These are phyloP conservation scores for Blumeriella jaapii DNA, from an alignment of 2,329 filamentous ascomycete species.

Conservation along the genomic window DNA sequence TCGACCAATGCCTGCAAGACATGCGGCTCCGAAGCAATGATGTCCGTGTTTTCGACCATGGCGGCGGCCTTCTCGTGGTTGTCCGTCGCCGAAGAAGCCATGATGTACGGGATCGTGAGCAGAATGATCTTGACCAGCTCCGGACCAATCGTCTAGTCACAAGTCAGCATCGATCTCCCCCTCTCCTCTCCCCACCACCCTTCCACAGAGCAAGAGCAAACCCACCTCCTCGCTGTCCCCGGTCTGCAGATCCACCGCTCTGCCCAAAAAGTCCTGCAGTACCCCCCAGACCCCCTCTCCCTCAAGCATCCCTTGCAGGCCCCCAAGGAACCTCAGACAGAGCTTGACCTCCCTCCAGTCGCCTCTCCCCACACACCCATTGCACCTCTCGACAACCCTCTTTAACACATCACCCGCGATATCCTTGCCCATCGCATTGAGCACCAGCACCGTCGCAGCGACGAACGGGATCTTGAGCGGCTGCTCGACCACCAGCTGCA, in stretches of 20 bases:
- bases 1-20: constrained; percentile 77
- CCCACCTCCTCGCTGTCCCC: constrained; percentile 84
- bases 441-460: constrained; percentile 68
- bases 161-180: constrained; percentile 6
- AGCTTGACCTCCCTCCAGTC: constrained; percentile 90
- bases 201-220: no score
- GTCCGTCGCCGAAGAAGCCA: constrained; percentile 59
- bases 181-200: neutral
- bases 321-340: constrained; percentile 78
- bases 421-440: constrained; percentile 65
- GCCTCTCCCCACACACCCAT: constrained; percentile 58
- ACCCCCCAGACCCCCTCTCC: constrained; percentile 78
- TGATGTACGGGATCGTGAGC: constrained; percentile 82
- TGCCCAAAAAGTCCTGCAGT: constrained; percentile 78
- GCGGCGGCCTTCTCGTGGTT: constrained; percentile 64
- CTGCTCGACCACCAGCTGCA: constrained; percentile 77
- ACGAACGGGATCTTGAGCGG: constrained; percentile 97
- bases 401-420: constrained; percentile 60
- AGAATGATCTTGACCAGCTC: constrained; percentile 96
- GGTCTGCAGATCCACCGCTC: constrained; percentile 87
- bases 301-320: constrained; percentile 67
- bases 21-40: constrained; percentile 83
- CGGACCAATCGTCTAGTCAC: constrained; percentile 49
- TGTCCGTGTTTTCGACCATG: constrained; percentile 85
- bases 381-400: constrained; percentile 47